A percentile compares a stretch with the other conserved stretches of the same genome.
Conservation (phyloP, 1,284 basidiomycete species). For the Puccinia polysora region DNA sequence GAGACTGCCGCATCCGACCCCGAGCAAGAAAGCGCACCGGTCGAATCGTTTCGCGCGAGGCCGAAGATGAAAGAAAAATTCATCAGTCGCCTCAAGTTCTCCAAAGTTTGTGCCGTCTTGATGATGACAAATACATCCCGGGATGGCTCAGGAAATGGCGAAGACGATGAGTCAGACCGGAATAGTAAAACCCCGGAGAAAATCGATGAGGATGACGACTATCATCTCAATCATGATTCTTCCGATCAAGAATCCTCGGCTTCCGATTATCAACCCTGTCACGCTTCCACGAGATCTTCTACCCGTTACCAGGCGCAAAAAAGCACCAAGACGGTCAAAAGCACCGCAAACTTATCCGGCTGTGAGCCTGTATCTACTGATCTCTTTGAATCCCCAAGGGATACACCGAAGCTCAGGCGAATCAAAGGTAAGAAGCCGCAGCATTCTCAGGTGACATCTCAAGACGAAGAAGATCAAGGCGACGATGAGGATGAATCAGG, state of each 20-base stretch:
- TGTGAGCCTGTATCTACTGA: neutral
- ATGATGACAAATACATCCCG: conserved; percentile 1
- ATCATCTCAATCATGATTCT: neutral
- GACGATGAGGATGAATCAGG: neutral
- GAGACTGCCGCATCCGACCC: conserved; percentile 30
- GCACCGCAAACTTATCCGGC: neutral
- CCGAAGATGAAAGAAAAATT: neutral
- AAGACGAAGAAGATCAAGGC: neutral
- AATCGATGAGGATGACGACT: conserved; percentile 2
- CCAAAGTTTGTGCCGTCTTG: conserved; percentile 35
- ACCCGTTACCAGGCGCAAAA: neutral
- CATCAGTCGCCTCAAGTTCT: conserved; percentile 24
- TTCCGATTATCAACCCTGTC: conserved; percentile 18
- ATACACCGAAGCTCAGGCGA: neutral
- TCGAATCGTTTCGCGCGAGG: no score
- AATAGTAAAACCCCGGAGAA: neutral
- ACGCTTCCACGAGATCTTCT: neutral
- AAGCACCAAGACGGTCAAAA: neutral
- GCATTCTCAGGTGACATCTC: neutral
- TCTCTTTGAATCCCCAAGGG: neutral
- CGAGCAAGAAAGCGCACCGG: conserved; percentile 1
- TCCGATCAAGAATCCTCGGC: neutral
- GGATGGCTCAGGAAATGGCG: neutral
- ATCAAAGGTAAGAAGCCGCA: conserved; percentile 1
- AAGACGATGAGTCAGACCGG: neutral